Conservation (phyloP, 2,329 filamentous ascomycete genomes). For the Ophiostoma piceae region DNA sequence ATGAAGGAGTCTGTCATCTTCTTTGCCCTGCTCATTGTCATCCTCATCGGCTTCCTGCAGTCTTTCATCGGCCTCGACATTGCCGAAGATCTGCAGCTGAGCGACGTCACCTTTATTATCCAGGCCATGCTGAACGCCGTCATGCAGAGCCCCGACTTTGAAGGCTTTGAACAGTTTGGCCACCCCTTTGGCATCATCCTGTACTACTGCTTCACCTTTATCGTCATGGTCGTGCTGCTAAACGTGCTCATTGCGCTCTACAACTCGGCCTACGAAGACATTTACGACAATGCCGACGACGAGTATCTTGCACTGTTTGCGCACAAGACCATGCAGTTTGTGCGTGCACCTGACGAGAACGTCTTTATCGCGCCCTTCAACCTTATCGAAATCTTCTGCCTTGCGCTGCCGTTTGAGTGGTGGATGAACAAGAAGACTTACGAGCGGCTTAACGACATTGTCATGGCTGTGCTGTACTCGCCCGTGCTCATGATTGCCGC, state of each 20-base stretch:
- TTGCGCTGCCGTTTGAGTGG: conserved; percentile 85
- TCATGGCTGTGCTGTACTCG: conserved; percentile 66
- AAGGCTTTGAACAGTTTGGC: conserved; percentile 80
- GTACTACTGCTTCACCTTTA: conserved; percentile 96
- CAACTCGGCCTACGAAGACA: conserved; percentile 93
- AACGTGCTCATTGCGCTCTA: conserved; percentile 97
- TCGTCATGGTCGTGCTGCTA: conserved; percentile 78
- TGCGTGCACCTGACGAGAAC: conserved; percentile 94
- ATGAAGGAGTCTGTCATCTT: conserved; percentile 94
- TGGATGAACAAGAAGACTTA: conserved; percentile 76
- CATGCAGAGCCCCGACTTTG: conserved; percentile 87
- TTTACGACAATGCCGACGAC: conserved; percentile 87
- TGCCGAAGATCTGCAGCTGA: conserved; percentile 63
- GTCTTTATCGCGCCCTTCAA: conserved; percentile 97
- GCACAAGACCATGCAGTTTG: conserved; percentile 93
- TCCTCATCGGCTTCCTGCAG: conserved; percentile 84
- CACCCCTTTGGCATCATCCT: conserved; percentile 90
- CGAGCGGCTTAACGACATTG: conserved; percentile 75
- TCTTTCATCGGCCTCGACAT: conserved; percentile 89
- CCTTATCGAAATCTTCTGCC: conserved; percentile 75
- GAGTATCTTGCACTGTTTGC: conserved; percentile 92
- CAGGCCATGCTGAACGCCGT: conserved; percentile 83
- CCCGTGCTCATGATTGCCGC: conserved; percentile 78
- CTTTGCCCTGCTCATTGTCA: conserved; percentile 80
- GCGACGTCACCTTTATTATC: conserved; percentile 68